Conservation (phyloP, 2,329 filamentous ascomycete species). For the Harringtonia aguacate region DNA sequence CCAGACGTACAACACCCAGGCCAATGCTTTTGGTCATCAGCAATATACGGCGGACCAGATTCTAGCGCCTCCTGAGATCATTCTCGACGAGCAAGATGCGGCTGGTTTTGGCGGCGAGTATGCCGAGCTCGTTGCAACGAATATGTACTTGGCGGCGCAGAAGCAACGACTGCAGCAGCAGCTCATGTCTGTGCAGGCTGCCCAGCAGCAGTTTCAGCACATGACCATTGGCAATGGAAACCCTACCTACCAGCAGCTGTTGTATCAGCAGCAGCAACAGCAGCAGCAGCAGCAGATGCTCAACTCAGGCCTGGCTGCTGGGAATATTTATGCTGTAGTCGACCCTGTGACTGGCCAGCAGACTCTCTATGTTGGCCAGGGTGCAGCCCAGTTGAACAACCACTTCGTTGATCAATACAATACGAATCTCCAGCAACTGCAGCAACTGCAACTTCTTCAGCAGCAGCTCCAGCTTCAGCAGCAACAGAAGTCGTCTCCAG, state of each 20-base stretch:
- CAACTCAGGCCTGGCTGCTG: slow-evolving; percentile 40
- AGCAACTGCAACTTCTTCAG: slow-evolving; percentile 31
- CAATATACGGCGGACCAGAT: slow-evolving; percentile 81
- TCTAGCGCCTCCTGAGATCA: slow-evolving; percentile 70
- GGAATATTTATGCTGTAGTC: slow-evolving; percentile 71
- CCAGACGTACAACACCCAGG: slow-evolving; percentile 12
- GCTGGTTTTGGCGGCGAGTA: slow-evolving; percentile 79
- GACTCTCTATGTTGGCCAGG: slow-evolving; percentile 66
- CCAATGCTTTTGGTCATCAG: slow-evolving; percentile 19
- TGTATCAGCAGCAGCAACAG: slow-evolving; percentile 31
- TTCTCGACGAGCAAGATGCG: slow-evolving; percentile 58
- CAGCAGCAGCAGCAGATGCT: slow-evolving; percentile 50
- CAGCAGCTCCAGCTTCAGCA: slow-evolving; percentile 26
- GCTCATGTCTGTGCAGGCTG: slow-evolving; percentile 70
- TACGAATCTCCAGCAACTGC: slow-evolving; percentile 23
- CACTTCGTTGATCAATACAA: slow-evolving; percentile 32
- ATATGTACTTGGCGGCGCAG: slow-evolving; percentile 85
- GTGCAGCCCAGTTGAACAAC: slow-evolving; percentile 30
- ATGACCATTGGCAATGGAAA: slow-evolving; percentile 62
- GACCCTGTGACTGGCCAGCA: slow-evolving; percentile 81
- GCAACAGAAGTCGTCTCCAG: slow-evolving; percentile 35
- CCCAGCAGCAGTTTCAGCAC: slow-evolving; percentile 72
- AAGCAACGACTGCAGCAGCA: slow-evolving; percentile 94
- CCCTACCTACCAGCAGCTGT: slow-evolving; percentile 47
- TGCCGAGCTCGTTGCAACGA: slow-evolving; percentile 81